Base-by-base conservation (phyloP, 257 asterid species). In the Scutellaria minor region DNA sequence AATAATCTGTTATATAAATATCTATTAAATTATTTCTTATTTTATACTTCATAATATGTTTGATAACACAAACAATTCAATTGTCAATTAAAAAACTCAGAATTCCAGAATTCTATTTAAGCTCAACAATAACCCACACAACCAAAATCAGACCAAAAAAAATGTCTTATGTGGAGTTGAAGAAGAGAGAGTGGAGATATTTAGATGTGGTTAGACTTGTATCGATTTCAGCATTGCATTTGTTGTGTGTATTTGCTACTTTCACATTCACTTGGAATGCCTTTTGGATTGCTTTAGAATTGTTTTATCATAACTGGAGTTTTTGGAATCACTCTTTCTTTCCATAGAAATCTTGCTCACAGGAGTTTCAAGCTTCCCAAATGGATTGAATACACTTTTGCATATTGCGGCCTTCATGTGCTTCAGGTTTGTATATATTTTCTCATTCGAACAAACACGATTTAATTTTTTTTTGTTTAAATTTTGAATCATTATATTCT, bases 331-430 rank as follows among this genome's bases (percentile, higher is more conserved):
- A 89, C 96, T n/a, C 91, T 91, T 47, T 89, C 97, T 63, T 91
- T 69, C 66, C 97, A 89, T 57, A 84, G 97, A 66, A 86, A 91
- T 77, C 86, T 91, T 24, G 80, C 93, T 65, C 96, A 91, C 66
- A 70, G 88, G 67, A 87, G 96, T 35, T 87, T 89, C 84, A 86
- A 89, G 84, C 85, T 91, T 75, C 96, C 96, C 62, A 91, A 86
- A 71, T 91, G 91, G 96, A 90, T 91, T 0, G 95, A 91, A 48
- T 91, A 91, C 56, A 64, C 81, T 12, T 91, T 86, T 72, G 96
- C 97, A 6, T 91, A 91, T 42, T 91, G 95, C 73, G 97, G 97
- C 39, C 87, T 77, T 57, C 96, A 75, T 46, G 96, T 96, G 58
- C 87, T 89, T 76, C 97, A 91, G 96, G 96, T 91, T 18, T 18